Percentiles rank a stretch among this genome's conserved stretches.
Conservation (phyloP, 768 basidiomycete species). For the Tubosaeta sp. region DNA sequence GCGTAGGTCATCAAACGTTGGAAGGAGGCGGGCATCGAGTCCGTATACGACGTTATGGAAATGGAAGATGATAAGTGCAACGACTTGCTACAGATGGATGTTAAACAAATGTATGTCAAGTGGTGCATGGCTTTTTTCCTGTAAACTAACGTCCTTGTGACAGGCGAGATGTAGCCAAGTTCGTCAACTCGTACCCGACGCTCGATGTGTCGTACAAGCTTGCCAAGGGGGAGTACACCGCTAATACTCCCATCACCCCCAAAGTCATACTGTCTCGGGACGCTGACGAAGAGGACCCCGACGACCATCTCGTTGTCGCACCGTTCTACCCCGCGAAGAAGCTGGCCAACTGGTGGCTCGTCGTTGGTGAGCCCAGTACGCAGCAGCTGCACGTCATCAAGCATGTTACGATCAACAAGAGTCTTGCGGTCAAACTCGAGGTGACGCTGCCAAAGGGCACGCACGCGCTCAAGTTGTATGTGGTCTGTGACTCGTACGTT, state of each 20-base stretch:
- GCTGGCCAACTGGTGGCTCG: conserved; percentile 96
- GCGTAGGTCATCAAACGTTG: conserved; percentile 76
- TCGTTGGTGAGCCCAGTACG: conserved; percentile 79
- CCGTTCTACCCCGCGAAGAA: conserved; percentile 90
- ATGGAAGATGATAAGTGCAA: conserved; percentile 91
- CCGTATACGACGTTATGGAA: conserved; percentile 97
- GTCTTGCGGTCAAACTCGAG: conserved; percentile 78
- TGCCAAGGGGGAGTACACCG: conserved; percentile 79
- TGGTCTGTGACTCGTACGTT: conserved; percentile 89
- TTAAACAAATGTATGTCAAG: conserved; percentile 72
- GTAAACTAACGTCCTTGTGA: conserved; percentile 35
- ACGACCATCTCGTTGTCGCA: conserved; percentile 81
- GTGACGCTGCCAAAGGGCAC: conserved; percentile 82
- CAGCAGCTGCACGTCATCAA: conserved; percentile 79
- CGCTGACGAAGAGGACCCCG: conserved; percentile 67
- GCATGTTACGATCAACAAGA: conserved; percentile 76
- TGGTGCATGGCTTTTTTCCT: background rate
- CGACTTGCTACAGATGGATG: conserved; percentile 77
- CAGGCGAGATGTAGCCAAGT: conserved; percentile 91
- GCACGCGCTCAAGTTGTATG: conserved; percentile 79
- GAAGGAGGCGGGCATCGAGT: conserved; percentile 74
- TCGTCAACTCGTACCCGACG: conserved; percentile 97
- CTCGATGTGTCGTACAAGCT: conserved; percentile 86
- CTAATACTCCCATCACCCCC: conserved; percentile 77
- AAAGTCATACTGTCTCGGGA: conserved; percentile 80